Evolutionary conservation across 345 rosid species (phyloP).

Genomic region (Arabis alpina): DNA sequence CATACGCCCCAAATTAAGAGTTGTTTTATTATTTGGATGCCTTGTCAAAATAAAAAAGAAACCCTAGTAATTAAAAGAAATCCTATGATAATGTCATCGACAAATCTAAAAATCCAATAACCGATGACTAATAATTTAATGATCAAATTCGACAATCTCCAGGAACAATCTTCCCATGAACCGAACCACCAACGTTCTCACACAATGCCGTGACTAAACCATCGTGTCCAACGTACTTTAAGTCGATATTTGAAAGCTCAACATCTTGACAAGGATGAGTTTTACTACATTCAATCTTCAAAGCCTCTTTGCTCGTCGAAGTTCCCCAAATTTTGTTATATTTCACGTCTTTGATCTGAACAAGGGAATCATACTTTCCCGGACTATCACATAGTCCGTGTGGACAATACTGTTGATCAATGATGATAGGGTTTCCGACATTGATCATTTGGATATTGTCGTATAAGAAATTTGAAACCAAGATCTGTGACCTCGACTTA

Average conservation of each 20-base stretch:
- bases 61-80: not conserved
- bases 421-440: conserved; percentile 40
- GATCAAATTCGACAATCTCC: conserved; percentile 21
- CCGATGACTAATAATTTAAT: not conserved
- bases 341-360: conserved; percentile 43
- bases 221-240: conserved; percentile 14
- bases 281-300: conserved; percentile 44
- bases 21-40: conserved; percentile 18
- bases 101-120: not conserved
- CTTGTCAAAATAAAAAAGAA: not conserved
- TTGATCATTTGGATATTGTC: conserved; percentile 41
- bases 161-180: conserved; percentile 37
- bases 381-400: conserved; percentile 25
- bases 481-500: conserved; percentile 21
- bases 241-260: conserved; percentile 41
- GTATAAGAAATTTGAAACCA: conserved; percentile 34
- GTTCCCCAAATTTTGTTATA: conserved; percentile 47
- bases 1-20: conserved; percentile 16
- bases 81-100: not conserved
- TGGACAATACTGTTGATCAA: conserved; percentile 45
- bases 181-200: conserved; percentile 39
- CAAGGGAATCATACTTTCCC: conserved; percentile 42
- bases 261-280: conserved; percentile 40
- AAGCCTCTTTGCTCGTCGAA: conserved; percentile 41
- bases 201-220: conserved; percentile 40